Conservation (phyloP, 495 filamentous ascomycete species). For the Immersiella caudata region DNA sequence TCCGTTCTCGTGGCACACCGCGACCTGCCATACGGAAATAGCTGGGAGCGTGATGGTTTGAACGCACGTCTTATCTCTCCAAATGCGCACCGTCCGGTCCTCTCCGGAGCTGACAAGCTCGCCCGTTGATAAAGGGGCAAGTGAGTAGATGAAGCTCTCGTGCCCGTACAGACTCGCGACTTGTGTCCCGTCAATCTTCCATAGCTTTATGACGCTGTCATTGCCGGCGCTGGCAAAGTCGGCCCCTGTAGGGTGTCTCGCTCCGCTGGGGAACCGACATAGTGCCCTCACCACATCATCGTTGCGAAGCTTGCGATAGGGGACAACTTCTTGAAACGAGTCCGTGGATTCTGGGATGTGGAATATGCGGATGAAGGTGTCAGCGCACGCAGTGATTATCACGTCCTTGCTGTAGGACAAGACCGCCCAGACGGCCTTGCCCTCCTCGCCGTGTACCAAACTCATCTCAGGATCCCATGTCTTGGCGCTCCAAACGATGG, state of each 20-base stretch:
- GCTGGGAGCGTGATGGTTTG: slow-evolving; percentile 98
- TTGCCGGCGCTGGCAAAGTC: slow-evolving; percentile 90
- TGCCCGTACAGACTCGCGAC: slow-evolving; percentile 80
- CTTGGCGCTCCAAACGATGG: slow-evolving; percentile 72
- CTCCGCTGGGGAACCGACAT: slow-evolving; percentile 69
- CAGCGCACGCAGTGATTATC: slow-evolving; percentile 89
- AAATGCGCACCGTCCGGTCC: slow-evolving; percentile 88
- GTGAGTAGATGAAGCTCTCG: slow-evolving; percentile 92
- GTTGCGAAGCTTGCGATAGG: slow-evolving; percentile 74
- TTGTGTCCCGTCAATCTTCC: slow-evolving; percentile 73
- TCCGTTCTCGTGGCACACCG: slow-evolving; percentile 75
- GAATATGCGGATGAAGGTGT: slow-evolving; percentile 85
- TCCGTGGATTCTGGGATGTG: slow-evolving; percentile 68
- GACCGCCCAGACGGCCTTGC: slow-evolving; percentile 82
- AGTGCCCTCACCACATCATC: slow-evolving; percentile 85
- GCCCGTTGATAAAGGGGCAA: slow-evolving; percentile 74
- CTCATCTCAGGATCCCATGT: slow-evolving; percentile 69
- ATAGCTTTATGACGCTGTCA: slow-evolving; percentile 82
- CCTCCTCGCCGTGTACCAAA: slow-evolving; percentile 71
- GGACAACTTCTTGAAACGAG: slow-evolving; percentile 63
- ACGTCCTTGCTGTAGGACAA: slow-evolving; percentile 78
- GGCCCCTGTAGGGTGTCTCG: slow-evolving; percentile 74
- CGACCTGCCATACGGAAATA: slow-evolving; percentile 93
- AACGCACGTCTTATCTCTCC: slow-evolving; percentile 78
- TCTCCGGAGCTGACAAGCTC: slow-evolving; percentile 91